Evolutionary conservation across 2,329 filamentous ascomycete genomes (phyloP), one percentile per base, ranked within the genome.

Genomic region (Fusarium stilboides): DNA sequence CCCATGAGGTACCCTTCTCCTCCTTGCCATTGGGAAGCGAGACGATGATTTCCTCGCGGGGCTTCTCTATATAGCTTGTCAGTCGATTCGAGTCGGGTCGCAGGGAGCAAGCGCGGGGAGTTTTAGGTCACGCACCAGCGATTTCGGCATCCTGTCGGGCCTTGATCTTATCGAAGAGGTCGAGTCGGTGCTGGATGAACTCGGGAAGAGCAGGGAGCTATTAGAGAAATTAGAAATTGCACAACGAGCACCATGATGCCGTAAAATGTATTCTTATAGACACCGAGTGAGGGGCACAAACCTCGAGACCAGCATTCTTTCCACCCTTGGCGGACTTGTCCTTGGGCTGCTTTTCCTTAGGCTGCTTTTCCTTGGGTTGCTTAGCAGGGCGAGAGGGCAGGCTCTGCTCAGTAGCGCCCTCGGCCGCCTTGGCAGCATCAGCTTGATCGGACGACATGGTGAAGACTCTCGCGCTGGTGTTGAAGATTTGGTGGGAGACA

Each of bases 161-260:
- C 87, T 97, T 97, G 71, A 98, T 86, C 78, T 91, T 90, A 79
- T 98, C 92, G 82, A 98, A 98, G 50, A 98, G 85, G 54, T 92
- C 88, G 76, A 98, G 90, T 68, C 96, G 91, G 80, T 94, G 89
- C 76, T 94, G 85, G 68, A 98, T 89, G 80, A 92, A 97, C 63
- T 91, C 89, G 58, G 94, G 92, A 82, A 86, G 72, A 78, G 80
- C 77, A 81, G 78, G 81, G 8, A 80, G 75, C 80, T 81, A 43
- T 13, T 33, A 37, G 12, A 19, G 19, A 19, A 28, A 56, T 78
- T 54, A 78, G 68, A 34, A 73, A 65, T 68, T 53, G 47, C 36
- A n/a, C 37, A 19, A 31, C 24, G 12, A 36, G 28, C n/a, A 31
- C 20, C 36, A 62, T 57, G 46, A 59, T 57, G 31, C 39, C 45